Evolutionary conservation across 2,329 filamentous ascomycete genomes (phyloP).

Genomic region (Dryadomyces quercivorus): DNA sequence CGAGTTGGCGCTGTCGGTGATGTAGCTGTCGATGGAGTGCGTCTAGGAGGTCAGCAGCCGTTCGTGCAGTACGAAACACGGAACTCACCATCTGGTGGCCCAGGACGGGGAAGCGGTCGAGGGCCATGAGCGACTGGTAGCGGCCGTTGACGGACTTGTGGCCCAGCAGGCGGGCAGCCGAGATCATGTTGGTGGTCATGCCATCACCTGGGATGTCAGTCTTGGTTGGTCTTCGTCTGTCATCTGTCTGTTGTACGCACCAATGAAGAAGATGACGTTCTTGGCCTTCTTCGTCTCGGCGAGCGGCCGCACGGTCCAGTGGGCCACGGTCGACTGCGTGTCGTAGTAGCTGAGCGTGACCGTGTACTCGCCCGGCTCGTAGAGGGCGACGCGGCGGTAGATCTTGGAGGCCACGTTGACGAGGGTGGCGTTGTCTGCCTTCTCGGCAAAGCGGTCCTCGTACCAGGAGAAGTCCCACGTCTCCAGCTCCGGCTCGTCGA

Average conservation of each 20-base stretch:
- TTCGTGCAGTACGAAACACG: too few species aligned
- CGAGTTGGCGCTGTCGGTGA: slow-evolving; percentile 78
- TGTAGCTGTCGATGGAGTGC: slow-evolving; percentile 73
- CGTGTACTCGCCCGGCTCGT: slow-evolving; percentile 68
- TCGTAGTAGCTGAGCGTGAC: slow-evolving; percentile 68
- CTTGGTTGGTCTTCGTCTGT: not conserved
- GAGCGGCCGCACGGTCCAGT: slow-evolving; percentile 65
- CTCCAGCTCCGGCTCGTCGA: slow-evolving; percentile 31
- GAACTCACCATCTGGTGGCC: slow-evolving; percentile 64
- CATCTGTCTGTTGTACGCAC: not conserved
- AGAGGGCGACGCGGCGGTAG: slow-evolving; percentile 62
- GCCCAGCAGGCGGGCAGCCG: slow-evolving; percentile 65
- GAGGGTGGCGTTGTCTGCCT: slow-evolving; percentile 53
- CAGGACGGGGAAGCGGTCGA: slow-evolving; percentile 77
- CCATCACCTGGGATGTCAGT: slow-evolving; percentile 41
- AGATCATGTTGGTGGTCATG: slow-evolving; percentile 68
- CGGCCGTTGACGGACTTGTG: slow-evolving; percentile 78
- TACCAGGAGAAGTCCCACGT: slow-evolving; percentile 78
- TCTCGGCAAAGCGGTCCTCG: slow-evolving; percentile 70
- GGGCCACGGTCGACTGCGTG: slow-evolving; percentile 56
- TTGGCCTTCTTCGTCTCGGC: slow-evolving; percentile 60
- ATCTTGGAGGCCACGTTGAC: slow-evolving; percentile 74
- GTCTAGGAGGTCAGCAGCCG: slow-evolving; percentile 28
- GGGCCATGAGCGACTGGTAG: slow-evolving; percentile 61
- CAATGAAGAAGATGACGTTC: slow-evolving; percentile 74